Evolutionary conservation across 768 basidiomycete genomes (phyloP).

Genomic region (Kwoniella botswanensis): DNA sequence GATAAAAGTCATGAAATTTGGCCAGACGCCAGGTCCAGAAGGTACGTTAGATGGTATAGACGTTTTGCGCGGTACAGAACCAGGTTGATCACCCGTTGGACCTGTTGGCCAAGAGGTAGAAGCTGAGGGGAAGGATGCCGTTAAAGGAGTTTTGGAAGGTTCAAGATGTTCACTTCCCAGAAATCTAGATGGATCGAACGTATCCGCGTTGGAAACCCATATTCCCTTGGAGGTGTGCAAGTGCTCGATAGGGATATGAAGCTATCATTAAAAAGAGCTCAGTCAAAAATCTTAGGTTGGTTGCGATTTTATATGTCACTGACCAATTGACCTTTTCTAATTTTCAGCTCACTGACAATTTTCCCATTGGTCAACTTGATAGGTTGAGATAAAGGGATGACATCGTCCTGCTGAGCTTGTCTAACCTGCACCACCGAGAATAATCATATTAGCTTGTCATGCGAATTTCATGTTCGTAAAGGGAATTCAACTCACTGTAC

Average conservation of each 20-base stretch:
- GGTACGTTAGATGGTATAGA: neutral
- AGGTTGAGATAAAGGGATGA: slow-evolving; percentile 36
- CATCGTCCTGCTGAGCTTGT: slow-evolving; percentile 34
- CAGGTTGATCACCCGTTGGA: neutral
- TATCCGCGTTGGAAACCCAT: slow-evolving; percentile 31
- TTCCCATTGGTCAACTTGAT: slow-evolving; percentile 24
- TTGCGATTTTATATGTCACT: neutral
- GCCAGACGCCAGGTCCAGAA: slow-evolving; percentile 31
- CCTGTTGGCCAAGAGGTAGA: neutral
- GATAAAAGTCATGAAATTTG: slow-evolving; percentile 42
- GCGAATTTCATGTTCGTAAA: neutral
- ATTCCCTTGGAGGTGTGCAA: slow-evolving; percentile 29
- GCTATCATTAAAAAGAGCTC: neutral
- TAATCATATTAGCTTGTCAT: neutral
- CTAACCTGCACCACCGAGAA: slow-evolving; percentile 23
- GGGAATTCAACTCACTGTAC: slow-evolving; percentile 25
- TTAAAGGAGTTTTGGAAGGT: slow-evolving; percentile 3
- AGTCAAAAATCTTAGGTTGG: neutral
- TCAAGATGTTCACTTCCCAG: neutral
- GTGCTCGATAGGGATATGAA: slow-evolving; percentile 39
- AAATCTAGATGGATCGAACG: slow-evolving; percentile 33
- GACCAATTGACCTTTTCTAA: slow-evolving; percentile 40
- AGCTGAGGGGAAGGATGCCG: slow-evolving; percentile 1
- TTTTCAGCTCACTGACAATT: slow-evolving; percentile 26
- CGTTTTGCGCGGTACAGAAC: neutral